These are phyloP conservation scores for Herpetomonas samuelpessoai DNA, from an alignment of 208 protist species.

Conservation along the genomic window DNA sequence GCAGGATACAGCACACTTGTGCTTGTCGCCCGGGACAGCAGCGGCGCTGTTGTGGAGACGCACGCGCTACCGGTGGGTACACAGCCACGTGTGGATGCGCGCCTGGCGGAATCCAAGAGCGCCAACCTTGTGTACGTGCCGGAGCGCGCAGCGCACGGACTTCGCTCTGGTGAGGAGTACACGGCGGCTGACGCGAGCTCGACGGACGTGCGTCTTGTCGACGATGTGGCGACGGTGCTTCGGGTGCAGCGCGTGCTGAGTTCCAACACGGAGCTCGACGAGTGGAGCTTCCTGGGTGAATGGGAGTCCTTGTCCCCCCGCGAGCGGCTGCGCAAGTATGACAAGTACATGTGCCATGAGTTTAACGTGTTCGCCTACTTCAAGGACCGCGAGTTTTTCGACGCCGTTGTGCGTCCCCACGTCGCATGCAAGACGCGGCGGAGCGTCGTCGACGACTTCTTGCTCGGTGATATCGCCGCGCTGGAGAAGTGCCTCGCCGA, in stretches of 20 bases:
- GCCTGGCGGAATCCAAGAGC: slow-evolving; percentile 3
- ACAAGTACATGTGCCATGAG: slow-evolving; percentile 17
- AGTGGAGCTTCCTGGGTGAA: slow-evolving; percentile 13
- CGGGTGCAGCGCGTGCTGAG: background rate
- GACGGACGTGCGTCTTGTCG: slow-evolving; percentile 8
- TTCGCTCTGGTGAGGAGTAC: background rate
- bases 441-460: slow-evolving; percentile 14
- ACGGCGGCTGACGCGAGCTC: background rate
- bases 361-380: slow-evolving; percentile 19
- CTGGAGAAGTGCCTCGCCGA: background rate
- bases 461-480: slow-evolving; percentile 9
- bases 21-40: slow-evolving; percentile 5
- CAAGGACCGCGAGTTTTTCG: slow-evolving; percentile 21
- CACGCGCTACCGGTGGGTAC: background rate
- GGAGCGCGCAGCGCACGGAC: background rate
- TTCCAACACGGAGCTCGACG: background rate
- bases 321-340: slow-evolving; percentile 17
- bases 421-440: slow-evolving; percentile 13
- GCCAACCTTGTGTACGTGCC: slow-evolving; percentile 8
- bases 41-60: background rate
- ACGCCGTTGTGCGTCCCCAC: slow-evolving; percentile 12
- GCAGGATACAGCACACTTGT: slow-evolving; percentile 13
- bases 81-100: background rate
- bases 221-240: background rate
- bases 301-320: slow-evolving; percentile 9